These are phyloP conservation scores for Diutina catenulata DNA, from an alignment of 1,139 yeast species.

Conservation along the genomic window DNA sequence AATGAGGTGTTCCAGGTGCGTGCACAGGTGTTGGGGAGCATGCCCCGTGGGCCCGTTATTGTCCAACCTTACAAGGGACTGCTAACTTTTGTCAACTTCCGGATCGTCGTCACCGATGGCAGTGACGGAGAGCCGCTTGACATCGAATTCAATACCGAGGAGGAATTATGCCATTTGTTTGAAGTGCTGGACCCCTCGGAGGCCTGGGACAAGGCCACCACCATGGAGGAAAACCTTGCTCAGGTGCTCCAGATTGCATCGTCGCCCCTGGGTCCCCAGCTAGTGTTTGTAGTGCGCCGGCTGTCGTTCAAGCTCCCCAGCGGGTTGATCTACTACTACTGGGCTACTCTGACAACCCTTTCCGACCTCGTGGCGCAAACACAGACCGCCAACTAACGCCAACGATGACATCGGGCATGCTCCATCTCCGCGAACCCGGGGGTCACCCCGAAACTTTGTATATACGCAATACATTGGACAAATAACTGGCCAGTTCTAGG, in stretches of 20 bases:
- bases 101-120: conserved; percentile 13
- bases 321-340: conserved; percentile 8
- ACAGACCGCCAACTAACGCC: background rate
- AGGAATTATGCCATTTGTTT: conserved; percentile 19
- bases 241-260: conserved; percentile 10
- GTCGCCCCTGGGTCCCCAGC: conserved; percentile 8
- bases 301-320: conserved; percentile 6
- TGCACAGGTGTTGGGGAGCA: background rate
- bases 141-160: conserved; percentile 16
- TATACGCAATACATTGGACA: background rate
- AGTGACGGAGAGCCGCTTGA: conserved; percentile 8
- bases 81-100: conserved; percentile 17
- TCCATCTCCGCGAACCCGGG: background rate
- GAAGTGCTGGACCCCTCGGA: conserved; percentile 21
- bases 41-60: conserved; percentile 9
- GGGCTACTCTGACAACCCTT: conserved; percentile 1
- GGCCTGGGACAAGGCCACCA: conserved; percentile 8
- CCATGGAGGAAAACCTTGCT: conserved; percentile 9
- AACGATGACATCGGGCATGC: background rate
- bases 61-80: conserved; percentile 22
- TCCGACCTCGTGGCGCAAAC: background rate
- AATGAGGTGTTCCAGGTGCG: background rate
- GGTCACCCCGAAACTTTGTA: background rate
- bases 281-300: conserved; percentile 5
- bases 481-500: background rate